A percentile compares a stretch with the other conserved stretches of the same genome.
Evolutionary conservation across 805 yeast genomes (phyloP).

Genomic region (Candida pseudoglaebosa): DNA sequence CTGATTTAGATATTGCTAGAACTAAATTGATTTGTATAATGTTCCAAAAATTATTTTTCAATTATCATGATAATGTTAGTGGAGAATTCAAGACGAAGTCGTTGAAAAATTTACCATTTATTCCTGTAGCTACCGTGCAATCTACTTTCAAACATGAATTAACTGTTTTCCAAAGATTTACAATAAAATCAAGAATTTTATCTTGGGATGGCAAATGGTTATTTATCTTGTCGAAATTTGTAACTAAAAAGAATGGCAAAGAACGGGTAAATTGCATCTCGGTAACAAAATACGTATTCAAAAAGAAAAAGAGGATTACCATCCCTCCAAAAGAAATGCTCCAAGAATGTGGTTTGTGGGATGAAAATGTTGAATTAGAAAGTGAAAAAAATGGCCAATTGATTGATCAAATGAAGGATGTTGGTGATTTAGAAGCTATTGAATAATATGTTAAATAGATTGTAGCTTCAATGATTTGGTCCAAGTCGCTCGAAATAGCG

Average conservation of each 20-base stretch:
- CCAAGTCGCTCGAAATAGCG: too few relatives aligned
- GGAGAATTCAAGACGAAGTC: constrained; percentile 27
- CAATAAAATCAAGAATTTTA: constrained; percentile 53
- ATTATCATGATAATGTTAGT: constrained; percentile 36
- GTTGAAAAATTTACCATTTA: constrained; percentile 47
- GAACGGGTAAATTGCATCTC: constrained; percentile 49
- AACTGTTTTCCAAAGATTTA: constrained; percentile 57
- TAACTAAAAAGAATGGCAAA: constrained; percentile 25
- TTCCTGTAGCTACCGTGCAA: constrained; percentile 74
- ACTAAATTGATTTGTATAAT: constrained; percentile 53
- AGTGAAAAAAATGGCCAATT: constrained; percentile 36
- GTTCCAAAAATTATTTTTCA: constrained; percentile 53
- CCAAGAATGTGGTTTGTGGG: constrained; percentile 50
- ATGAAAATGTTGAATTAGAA: constrained; percentile 44
- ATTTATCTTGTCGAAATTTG: constrained; percentile 63
- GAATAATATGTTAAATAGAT: not conserved
- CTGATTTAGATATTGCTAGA: constrained; percentile 78
- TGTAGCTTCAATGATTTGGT: too few relatives aligned
- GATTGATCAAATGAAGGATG: constrained; percentile 31
- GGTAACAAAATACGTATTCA: constrained; percentile 77
- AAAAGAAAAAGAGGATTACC: constrained; percentile 67
- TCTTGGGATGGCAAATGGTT: constrained; percentile 92
- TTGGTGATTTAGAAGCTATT: constrained; percentile 30
- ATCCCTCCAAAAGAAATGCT: constrained; percentile 62
- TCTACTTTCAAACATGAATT: constrained; percentile 71